phyloP scores from a whole-genome alignment of 208 protist genomes.

The Acanthamoeba rhysodes region DNA sequence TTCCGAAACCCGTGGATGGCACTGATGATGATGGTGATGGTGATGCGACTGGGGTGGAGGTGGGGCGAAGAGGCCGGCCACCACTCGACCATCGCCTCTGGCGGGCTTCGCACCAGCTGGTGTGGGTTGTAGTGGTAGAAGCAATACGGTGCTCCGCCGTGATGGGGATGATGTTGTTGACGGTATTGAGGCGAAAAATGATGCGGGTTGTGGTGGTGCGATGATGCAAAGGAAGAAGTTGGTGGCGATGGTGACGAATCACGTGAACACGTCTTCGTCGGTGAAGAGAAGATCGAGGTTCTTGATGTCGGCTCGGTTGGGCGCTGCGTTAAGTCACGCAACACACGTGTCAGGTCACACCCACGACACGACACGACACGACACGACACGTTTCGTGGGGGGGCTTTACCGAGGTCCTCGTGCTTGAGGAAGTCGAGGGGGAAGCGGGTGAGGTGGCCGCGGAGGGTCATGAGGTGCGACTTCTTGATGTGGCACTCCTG shows the following conservation, averaged over 20 bases:
- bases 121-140: too few relatives aligned
- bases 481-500: constrained; percentile 66
- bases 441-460: constrained; percentile 54
- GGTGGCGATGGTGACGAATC: neutral
- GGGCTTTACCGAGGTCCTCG: constrained; percentile 14
- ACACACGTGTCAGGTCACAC: neutral
- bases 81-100: too few relatives aligned
- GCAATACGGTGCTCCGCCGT: too few relatives aligned
- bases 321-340: neutral
- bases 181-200: too few relatives aligned
- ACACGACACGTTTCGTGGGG: neutral
- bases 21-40: too few relatives aligned
- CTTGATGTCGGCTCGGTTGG: constrained; percentile 57
- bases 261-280: constrained; percentile 60
- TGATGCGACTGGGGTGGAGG: too few relatives aligned
- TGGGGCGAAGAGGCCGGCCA: too few relatives aligned
- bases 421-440: constrained; percentile 53
- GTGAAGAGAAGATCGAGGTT: constrained; percentile 60
- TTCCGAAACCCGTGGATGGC: too few relatives aligned
- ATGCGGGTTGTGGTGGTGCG: too few relatives aligned
- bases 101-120: too few relatives aligned
- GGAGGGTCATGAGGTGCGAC: constrained; percentile 46
- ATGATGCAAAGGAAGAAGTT: neutral
- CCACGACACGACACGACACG: neutral
- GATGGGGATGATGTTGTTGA: too few relatives aligned